Conservation (phyloP, 2,329 filamentous ascomycete species). For the Epichloe elymi region DNA sequence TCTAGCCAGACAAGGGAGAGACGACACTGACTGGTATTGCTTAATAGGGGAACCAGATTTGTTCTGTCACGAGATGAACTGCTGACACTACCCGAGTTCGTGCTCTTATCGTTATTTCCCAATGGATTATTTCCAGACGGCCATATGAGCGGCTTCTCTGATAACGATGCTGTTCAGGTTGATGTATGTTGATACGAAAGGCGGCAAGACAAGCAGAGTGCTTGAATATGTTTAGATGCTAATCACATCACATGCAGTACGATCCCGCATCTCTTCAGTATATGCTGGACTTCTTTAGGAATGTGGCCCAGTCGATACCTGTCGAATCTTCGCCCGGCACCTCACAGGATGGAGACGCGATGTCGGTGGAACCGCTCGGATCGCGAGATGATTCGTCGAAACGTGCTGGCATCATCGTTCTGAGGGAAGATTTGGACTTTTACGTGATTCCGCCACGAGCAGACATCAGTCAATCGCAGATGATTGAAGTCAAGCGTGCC, state of each 20-base stretch:
- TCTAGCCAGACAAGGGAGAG: not conserved
- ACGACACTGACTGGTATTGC: constrained; percentile 19
- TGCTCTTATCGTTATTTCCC: constrained; percentile 91
- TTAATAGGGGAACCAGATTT: constrained; percentile 72
- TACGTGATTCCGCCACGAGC: constrained; percentile 82
- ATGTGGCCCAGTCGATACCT: constrained; percentile 91
- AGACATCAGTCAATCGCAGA: constrained; percentile 75
- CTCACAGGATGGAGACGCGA: constrained; percentile 48
- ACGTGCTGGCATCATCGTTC: constrained; percentile 93
- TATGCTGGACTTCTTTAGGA: constrained; percentile 97
- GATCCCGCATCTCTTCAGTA: constrained; percentile 93
- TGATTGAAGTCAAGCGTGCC: constrained; percentile 92
- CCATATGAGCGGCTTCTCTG: constrained; percentile 84
- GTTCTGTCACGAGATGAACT: constrained; percentile 90
- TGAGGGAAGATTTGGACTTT: constrained; percentile 93
- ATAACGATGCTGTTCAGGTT: constrained; percentile 89
- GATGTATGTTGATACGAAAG: constrained; percentile 56
- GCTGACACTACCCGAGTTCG: constrained; percentile 90
- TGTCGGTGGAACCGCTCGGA: constrained; percentile 60
- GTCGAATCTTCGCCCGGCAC: constrained; percentile 54
- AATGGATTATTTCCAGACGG: constrained; percentile 97
- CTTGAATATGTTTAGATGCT: not conserved
- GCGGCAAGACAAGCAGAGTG: not conserved
- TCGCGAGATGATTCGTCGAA: constrained; percentile 62
- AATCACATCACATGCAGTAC: constrained; percentile 47